These are phyloP conservation scores for Phialophora tarda DNA, from an alignment of 2,329 filamentous ascomycete species.

Conservation along the genomic window DNA sequence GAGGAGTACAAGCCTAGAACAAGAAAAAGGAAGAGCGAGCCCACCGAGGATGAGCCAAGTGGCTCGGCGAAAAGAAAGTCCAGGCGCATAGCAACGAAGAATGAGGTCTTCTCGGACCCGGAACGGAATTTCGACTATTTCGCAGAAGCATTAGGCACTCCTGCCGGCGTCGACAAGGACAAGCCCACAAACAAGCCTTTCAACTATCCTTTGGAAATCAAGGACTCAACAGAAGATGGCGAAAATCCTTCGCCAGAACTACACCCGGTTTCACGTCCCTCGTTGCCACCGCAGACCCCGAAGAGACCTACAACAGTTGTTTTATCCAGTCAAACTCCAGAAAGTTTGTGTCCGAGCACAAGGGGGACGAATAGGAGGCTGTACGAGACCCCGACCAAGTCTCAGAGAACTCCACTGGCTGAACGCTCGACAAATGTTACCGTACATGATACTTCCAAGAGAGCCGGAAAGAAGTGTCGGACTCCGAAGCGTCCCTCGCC, in stretches of 20 bases:
- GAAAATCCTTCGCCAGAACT: neutral
- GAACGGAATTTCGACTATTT: slow-evolving; percentile 31
- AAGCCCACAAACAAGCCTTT: neutral
- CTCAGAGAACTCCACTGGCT: slow-evolving; percentile 28
- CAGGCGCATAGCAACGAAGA: slow-evolving; percentile 28
- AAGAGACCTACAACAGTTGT: slow-evolving; percentile 25
- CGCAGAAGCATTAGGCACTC: slow-evolving; percentile 20
- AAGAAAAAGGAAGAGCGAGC: slow-evolving; percentile 16
- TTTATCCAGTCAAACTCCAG: slow-evolving; percentile 38
- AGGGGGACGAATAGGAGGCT: slow-evolving; percentile 11
- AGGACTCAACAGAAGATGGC: slow-evolving; percentile 33
- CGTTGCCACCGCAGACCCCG: slow-evolving; percentile 23
- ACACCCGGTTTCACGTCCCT: neutral
- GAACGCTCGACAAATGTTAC: slow-evolving; percentile 31
- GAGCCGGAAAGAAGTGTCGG: slow-evolving; percentile 12
- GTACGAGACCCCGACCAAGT: slow-evolving; percentile 24
- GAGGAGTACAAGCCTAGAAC: slow-evolving; percentile 27
- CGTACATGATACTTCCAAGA: slow-evolving; percentile 2
- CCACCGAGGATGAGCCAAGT: slow-evolving; percentile 4
- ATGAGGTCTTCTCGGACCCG: slow-evolving; percentile 30
- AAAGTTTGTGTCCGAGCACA: slow-evolving; percentile 33
- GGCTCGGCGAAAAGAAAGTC: slow-evolving; percentile 25
- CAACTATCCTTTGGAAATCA: slow-evolving; percentile 25
- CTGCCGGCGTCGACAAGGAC: neutral
- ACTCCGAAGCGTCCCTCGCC: slow-evolving; percentile 9